A percentile compares a stretch with the other conserved stretches of the same genome.
phyloP scores from a whole-genome alignment of 371 early-diverging fungal species.

The Mucor indicus region DNA sequence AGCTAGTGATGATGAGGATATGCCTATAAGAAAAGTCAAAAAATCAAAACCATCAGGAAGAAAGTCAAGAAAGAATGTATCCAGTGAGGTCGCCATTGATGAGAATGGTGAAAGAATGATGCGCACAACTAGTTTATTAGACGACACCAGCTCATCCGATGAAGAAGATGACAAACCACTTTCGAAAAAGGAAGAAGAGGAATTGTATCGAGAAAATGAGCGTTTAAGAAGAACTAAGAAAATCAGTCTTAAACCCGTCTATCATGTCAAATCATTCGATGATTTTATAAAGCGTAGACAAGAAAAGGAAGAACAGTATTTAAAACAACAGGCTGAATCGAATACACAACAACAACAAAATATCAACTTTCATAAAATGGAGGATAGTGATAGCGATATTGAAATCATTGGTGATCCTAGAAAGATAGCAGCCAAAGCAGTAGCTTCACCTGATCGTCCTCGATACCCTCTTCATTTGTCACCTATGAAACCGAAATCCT shows the following conservation, averaged over 20 bases:
- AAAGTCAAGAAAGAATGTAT: conserved; percentile 5
- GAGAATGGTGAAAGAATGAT: conserved; percentile 19
- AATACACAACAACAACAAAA: not conserved
- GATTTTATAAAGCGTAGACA: conserved; percentile 7
- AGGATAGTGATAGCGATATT: conserved; percentile 19
- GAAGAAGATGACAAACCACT: conserved; percentile 1
- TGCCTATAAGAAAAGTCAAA: too few species aligned
- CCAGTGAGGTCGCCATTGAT: conserved; percentile 1
- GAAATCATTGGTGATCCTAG: conserved; percentile 8
- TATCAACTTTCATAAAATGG: not conserved
- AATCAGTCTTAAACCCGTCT: conserved; percentile 6
- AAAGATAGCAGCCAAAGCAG: not conserved
- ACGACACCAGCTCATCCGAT: conserved; percentile 1
- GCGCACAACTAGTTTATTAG: conserved; percentile 11
- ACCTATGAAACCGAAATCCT: conserved; percentile 3
- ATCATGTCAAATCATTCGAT: conserved; percentile 14
- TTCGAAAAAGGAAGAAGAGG: conserved; percentile 11
- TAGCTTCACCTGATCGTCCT: conserved; percentile 11
- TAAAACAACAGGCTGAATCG: not conserved
- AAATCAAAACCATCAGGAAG: conserved; percentile 1
- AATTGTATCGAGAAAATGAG: conserved; percentile 19
- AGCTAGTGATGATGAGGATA: too few species aligned
- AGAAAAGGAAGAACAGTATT: not conserved
- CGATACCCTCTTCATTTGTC: conserved; percentile 1
- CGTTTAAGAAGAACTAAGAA: conserved; percentile 10